Evolutionary conservation across 352 stramenopile species (phyloP), one percentile per base, ranked within the genome.

Genomic region (Aphanomyces cochlioides): DNA sequence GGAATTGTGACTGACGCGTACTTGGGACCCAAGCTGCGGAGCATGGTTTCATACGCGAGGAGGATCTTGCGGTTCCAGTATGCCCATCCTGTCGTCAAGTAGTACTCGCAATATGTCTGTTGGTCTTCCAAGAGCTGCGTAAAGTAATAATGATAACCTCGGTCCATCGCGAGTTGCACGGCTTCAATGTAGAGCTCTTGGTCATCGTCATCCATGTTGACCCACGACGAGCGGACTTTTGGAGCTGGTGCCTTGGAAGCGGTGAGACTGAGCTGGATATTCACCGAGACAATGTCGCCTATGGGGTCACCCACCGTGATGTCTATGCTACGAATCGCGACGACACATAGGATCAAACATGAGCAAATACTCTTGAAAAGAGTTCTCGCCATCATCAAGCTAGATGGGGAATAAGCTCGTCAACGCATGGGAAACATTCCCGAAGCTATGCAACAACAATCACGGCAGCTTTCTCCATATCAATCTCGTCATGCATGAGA

Each of bases 1-100:
- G 86, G 84, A 28, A 91, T 76, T 36, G 83, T 92, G 34, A 93
- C 41, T 50, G 82, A 91, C 13, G 80, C 83, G 67, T 80, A 93
- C 19, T 69, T 77, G 0, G 82, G 66, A 12, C 72, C 81, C 0
- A 92, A 75, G 37, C 78, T 82, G 3, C 81, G 79, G 6, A 90
- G 77, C 83, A 90, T 90, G 58, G 86, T 89, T 56, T 90, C 80
- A 56, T 85, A 91, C 2, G 75, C 84, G 7, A 91, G 53, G 1
- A 89, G 58, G 43, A 84, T 70, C 56, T 79, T 78, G 34, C 84
- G 84, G 48, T 89, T 82, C 79, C 84, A 89, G 74, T 89, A 90
- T n/a, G 80, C 81, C 74, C 88, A 91, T 74, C 87, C 83, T 59
- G 80, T 88, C 40, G 77, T 78, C 47, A 76, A 71, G 41, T 90